Conservation (phyloP, 192 early-diverging fungal species). For the Linnemannia exigua region DNA sequence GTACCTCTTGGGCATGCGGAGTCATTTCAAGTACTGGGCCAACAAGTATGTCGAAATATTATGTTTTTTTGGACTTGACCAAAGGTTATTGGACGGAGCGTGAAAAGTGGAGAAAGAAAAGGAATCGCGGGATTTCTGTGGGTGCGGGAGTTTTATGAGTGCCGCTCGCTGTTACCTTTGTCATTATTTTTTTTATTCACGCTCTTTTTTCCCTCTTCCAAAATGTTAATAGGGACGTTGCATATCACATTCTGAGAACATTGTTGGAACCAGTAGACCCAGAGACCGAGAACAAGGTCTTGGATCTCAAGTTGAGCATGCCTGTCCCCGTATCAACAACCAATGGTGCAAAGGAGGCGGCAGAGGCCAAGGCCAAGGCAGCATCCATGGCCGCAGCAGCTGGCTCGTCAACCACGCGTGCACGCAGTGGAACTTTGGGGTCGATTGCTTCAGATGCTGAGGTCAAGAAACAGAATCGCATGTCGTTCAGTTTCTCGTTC, state of each 20-base stretch:
- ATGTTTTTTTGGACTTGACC: neutral
- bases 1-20: constrained; percentile 66
- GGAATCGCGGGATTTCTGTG: neutral
- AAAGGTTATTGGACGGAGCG: neutral
- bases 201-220: too few species aligned
- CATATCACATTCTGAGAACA: constrained; percentile 36
- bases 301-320: constrained; percentile 24
- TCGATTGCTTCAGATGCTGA: constrained; percentile 8
- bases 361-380: constrained; percentile 30
- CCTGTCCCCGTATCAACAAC: constrained; percentile 13
- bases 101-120: neutral
- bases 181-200: neutral
- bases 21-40: constrained; percentile 71
- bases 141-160: too few species aligned
- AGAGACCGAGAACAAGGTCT: neutral
- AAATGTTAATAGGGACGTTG: constrained; percentile 29
- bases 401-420: constrained; percentile 2
- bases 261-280: constrained; percentile 28
- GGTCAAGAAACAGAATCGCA: constrained; percentile 31
- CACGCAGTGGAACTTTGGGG: constrained; percentile 10
- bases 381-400: neutral
- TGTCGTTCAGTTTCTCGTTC: constrained; percentile 45
- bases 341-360: constrained; percentile 27
- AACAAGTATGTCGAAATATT: constrained; percentile 58
- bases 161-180: too few species aligned